Evolutionary conservation across 441 rosid genomes (phyloP).

Genomic region (Dalechampia spathulata): DNA sequence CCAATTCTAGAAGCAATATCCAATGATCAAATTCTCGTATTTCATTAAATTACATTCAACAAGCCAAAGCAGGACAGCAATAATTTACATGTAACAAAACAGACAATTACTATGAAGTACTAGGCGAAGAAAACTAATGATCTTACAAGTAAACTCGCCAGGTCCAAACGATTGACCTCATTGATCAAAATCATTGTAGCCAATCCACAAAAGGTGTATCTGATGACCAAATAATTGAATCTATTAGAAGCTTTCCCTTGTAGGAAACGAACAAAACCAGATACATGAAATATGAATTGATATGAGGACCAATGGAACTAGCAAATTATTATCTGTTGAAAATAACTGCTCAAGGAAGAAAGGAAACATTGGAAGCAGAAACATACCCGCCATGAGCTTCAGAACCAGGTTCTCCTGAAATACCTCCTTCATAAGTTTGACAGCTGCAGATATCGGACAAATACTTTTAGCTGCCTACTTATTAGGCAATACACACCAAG

Average conservation of each 20-base stretch:
- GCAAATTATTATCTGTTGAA: neutral
- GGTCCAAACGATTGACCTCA: slow-evolving; percentile 62
- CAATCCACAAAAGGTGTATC: slow-evolving; percentile 91
- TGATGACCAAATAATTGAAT: slow-evolving; percentile 30
- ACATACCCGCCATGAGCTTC: slow-evolving; percentile 99
- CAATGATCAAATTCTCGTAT: neutral
- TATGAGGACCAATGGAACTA: neutral
- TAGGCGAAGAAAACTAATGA: slow-evolving; percentile 9
- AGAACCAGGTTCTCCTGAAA: slow-evolving; percentile 90
- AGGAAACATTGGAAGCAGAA: slow-evolving; percentile 7
- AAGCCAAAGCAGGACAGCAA: neutral
- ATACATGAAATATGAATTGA: neutral
- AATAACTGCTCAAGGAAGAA: neutral
- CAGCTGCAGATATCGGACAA: slow-evolving; percentile 43
- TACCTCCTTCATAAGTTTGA: slow-evolving; percentile 97
- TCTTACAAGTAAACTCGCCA: slow-evolving; percentile 64
- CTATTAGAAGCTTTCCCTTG: slow-evolving; percentile 9
- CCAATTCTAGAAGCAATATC: slow-evolving; percentile 49
- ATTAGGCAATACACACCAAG: slow-evolving; percentile 2
- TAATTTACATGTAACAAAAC: neutral
- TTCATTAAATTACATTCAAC: neutral
- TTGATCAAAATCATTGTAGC: slow-evolving; percentile 85
- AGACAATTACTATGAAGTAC: slow-evolving; percentile 8
- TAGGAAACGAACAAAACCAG: neutral
- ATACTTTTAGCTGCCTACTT: slow-evolving; percentile 12